Evolutionary conservation across 2,329 filamentous ascomycete genomes (phyloP).

Genomic region (Fusarium begoniae): DNA sequence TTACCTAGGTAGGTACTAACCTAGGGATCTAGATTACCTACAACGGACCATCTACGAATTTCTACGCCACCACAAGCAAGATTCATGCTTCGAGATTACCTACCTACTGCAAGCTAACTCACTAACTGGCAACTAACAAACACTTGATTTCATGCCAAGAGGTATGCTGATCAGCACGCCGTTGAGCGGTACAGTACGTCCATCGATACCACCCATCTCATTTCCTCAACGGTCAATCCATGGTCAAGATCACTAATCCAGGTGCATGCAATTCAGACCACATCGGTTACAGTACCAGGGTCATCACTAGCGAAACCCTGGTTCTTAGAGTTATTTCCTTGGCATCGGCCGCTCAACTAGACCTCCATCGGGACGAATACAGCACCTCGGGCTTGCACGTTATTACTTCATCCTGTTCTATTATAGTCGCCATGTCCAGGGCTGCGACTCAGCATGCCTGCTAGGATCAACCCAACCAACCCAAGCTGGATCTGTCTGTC

Average conservation of each 20-base stretch:
- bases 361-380: neutral
- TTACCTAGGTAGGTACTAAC: neutral
- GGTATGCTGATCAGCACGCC: slow-evolving; percentile 14
- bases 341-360: slow-evolving; percentile 30
- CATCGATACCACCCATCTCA: slow-evolving; percentile 16
- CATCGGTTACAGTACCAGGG: slow-evolving; percentile 27
- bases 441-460: slow-evolving; percentile 41
- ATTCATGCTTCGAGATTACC: neutral
- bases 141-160: neutral
- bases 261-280: slow-evolving; percentile 27
- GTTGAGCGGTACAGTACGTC: slow-evolving; percentile 33
- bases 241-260: slow-evolving; percentile 39
- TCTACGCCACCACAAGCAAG: neutral
- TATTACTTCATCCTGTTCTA: slow-evolving; percentile 33
- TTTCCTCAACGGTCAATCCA: slow-evolving; percentile 23
- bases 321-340: slow-evolving; percentile 25
- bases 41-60: neutral
- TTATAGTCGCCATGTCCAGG: slow-evolving; percentile 30
- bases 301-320: slow-evolving; percentile 33
- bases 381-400: neutral
- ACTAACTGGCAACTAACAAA: slow-evolving; percentile 1
- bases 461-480: slow-evolving; percentile 21
- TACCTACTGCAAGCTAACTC: neutral
- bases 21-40: too few relatives aligned
- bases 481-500: slow-evolving; percentile 32